Percentiles rank a stretch among this genome's conserved stretches.
phyloP scores from a whole-genome alignment of 495 filamentous ascomycete genomes.

The Hypoxylon perforatum region DNA sequence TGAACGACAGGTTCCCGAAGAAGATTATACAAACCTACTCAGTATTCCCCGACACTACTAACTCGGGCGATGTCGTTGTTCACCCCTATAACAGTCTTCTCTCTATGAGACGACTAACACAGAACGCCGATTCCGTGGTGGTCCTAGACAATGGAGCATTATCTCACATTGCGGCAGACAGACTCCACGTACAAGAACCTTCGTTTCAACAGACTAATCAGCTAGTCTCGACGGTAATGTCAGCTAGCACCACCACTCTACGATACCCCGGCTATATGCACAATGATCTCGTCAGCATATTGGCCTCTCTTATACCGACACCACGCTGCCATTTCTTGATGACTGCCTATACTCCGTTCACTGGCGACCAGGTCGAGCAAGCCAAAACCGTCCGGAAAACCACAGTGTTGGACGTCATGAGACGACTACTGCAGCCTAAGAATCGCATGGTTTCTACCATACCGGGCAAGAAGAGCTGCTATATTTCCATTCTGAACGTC shows the following conservation, averaged over 20 bases:
- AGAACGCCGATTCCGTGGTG: conserved; percentile 98
- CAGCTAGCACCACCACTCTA: conserved; percentile 93
- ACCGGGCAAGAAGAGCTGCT: conserved; percentile 95
- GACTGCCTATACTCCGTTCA: conserved; percentile 98
- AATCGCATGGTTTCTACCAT: conserved; percentile 98
- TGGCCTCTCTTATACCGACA: conserved; percentile 94
- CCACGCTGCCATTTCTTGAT: conserved; percentile 97
- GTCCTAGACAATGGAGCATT: conserved; percentile 96
- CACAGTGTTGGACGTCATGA: conserved; percentile 97
- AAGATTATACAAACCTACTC: conserved; percentile 99
- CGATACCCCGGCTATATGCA: conserved; percentile 99
- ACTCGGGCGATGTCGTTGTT: conserved; percentile 88
- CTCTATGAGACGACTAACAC: conserved; percentile 86
- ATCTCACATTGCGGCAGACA: conserved; percentile 91
- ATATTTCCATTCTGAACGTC: conserved; percentile 98
- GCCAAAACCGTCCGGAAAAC: conserved; percentile 98
- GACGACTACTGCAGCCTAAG: conserved; percentile 93
- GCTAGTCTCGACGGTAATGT: conserved; percentile 98
- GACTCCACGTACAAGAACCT: conserved; percentile 91
- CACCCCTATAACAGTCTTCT: conserved; percentile 98
- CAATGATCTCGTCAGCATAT: conserved; percentile 96
- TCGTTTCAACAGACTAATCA: conserved; percentile 98
- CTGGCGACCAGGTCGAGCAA: conserved; percentile 92
- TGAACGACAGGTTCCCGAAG: conserved; percentile 98
- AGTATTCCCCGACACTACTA: conserved; percentile 92